Conservation (phyloP, 108 stramenopile genomes). For the Nannochloropsis gaditana region DNA sequence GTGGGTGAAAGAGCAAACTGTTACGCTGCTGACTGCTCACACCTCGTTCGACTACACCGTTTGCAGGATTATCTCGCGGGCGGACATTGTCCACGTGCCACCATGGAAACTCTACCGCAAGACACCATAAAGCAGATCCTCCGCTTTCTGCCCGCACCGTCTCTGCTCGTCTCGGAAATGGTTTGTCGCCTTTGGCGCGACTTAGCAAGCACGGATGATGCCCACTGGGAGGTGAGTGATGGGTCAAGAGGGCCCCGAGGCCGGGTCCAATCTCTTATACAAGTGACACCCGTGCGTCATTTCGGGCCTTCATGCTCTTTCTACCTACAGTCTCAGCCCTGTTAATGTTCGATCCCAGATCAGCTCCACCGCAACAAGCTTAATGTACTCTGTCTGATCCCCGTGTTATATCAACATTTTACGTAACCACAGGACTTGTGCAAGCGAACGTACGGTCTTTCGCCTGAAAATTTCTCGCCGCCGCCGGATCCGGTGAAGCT, state of each 20-base stretch:
- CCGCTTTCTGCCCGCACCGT: background rate
- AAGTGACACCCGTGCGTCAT: no score
- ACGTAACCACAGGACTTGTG: background rate
- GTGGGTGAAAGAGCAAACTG: background rate
- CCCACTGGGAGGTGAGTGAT: background rate
- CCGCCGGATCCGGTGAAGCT: background rate
- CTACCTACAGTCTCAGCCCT: no score
- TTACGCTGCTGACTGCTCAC: background rate
- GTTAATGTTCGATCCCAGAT: no score
- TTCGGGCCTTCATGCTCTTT: no score
- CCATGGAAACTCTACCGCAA: background rate
- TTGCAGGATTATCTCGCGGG: background rate
- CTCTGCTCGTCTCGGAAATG: background rate
- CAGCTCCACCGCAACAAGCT: no score
- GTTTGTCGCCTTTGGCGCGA: background rate
- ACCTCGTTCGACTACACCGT: background rate
- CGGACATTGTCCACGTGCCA: background rate
- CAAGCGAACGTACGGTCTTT: background rate
- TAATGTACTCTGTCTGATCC: no score
- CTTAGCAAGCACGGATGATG: background rate
- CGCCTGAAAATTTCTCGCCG: background rate
- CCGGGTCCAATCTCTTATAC: background rate
- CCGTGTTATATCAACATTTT: background rate
- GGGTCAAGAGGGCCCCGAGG: background rate
- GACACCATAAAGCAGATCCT: conserved; percentile 11